These are phyloP conservation scores for Sclerotinia sclerotiorum DNA, from an alignment of 2,329 filamentous ascomycete genomes.

Conservation along the genomic window DNA sequence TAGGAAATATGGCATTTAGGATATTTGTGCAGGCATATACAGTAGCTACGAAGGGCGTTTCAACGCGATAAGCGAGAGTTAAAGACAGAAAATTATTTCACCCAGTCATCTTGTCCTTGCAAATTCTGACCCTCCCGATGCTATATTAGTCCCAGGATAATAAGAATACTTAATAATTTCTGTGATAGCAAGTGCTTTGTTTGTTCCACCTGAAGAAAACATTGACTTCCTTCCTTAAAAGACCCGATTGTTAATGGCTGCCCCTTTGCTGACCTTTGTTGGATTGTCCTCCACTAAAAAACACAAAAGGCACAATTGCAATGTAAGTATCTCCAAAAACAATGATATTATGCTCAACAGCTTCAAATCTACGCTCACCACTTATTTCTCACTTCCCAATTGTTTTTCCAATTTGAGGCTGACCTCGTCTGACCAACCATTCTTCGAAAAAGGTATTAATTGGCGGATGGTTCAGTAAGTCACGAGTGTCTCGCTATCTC, in stretches of 20 bases:
- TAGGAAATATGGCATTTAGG: background rate
- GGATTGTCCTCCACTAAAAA: background rate
- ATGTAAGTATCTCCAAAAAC: background rate
- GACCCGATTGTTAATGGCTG: background rate
- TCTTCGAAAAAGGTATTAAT: background rate
- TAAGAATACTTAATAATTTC: background rate
- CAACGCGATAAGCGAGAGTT: background rate
- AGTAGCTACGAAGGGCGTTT: background rate
- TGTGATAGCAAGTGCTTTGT: conserved; percentile 10
- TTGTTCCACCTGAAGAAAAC: background rate
- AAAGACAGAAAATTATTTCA: background rate
- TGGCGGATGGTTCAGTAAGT: background rate
- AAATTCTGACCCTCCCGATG: background rate
- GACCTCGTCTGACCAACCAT: no score
- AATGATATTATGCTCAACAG: background rate
- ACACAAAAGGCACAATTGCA: background rate
- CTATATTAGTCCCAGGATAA: no score
- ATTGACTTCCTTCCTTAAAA: background rate
- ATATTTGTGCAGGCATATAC: conserved; percentile 10
- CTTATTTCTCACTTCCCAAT: background rate
- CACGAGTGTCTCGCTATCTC: background rate
- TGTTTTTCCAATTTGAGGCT: background rate
- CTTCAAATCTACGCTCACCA: background rate
- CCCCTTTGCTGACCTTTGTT: background rate
- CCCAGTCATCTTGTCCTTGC: background rate